Conservation (phyloP, 768 basidiomycete species). For the Mycena alexandri region DNA sequence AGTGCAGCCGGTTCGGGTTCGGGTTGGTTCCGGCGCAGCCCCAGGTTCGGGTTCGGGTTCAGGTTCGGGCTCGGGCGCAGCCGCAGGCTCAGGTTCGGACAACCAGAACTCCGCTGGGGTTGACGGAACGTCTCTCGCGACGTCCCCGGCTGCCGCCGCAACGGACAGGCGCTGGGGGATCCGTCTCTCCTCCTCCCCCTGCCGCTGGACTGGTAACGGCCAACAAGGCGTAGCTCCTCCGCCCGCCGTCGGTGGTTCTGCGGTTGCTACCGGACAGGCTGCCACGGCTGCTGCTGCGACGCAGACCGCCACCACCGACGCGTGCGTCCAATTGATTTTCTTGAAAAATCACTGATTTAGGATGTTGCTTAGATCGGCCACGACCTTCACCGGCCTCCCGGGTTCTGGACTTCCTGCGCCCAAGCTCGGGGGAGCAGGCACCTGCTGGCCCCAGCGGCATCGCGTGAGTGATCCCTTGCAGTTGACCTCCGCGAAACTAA, state of each 20-base stretch:
- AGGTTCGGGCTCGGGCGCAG: background rate
- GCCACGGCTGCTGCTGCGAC: background rate
- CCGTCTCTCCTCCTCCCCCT: background rate
- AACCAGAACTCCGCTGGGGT: background rate
- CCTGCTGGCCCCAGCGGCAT: background rate
- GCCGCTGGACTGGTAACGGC: background rate
- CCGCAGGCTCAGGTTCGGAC: background rate
- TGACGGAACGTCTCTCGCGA: background rate
- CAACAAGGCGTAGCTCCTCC: background rate
- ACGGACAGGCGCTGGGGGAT: slow-evolving; percentile 12
- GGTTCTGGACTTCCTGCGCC: background rate
- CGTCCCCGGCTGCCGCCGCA: background rate
- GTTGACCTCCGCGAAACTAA: background rate
- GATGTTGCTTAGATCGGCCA: background rate
- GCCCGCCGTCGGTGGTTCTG: background rate
- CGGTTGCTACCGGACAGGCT: slow-evolving; percentile 1
- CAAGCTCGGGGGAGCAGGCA: background rate
- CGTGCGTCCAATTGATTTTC: background rate
- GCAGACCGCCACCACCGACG: background rate
- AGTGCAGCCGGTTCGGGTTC: too few species aligned
- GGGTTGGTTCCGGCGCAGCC: too few species aligned
- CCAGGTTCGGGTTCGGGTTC: too few species aligned
- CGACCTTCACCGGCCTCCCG: background rate
- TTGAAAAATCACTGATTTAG: background rate
- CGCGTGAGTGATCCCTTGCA: background rate